Conservation (phyloP, 805 yeast species). For the Wickerhamiella qilinensis region DNA sequence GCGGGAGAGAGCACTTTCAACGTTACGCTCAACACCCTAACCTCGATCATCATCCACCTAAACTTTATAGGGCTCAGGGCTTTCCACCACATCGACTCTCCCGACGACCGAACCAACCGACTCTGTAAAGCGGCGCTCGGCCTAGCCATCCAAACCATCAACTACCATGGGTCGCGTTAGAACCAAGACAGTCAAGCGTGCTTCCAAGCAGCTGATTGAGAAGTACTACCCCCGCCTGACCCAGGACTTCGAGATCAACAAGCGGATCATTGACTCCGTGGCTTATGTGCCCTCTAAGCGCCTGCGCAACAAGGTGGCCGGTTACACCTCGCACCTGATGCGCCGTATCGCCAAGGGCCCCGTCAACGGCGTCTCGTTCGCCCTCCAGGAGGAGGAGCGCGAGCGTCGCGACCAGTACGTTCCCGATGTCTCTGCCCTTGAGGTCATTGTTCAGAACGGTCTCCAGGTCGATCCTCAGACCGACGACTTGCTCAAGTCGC, state of each 20-base stretch:
- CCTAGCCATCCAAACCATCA: background rate
- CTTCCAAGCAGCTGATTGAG: constrained; percentile 98
- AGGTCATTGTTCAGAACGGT: constrained; percentile 87
- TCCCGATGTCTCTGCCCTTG: constrained; percentile 99
- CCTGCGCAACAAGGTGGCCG: constrained; percentile 99
- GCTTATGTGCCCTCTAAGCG: constrained; percentile 99
- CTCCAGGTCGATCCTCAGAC: constrained; percentile 96
- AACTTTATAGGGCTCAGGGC: background rate
- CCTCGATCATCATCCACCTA: no score
- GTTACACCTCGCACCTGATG: constrained; percentile 99
- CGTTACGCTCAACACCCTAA: no score
- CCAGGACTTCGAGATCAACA: constrained; percentile 98
- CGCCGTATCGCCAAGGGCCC: constrained; percentile 99
- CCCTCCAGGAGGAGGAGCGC: constrained; percentile 99
- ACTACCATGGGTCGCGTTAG: constrained; percentile 90
- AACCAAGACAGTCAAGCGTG: constrained; percentile 99
- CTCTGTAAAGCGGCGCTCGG: background rate
- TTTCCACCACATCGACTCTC: background rate
- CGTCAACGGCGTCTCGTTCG: constrained; percentile 99
- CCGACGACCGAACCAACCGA: background rate
- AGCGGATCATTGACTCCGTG: constrained; percentile 95
- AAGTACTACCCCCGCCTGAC: constrained; percentile 99
- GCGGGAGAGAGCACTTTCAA: no score
- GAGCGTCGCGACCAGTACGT: constrained; percentile 99
- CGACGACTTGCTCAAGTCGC: constrained; percentile 81